Percentiles rank a stretch among this genome's conserved stretches.
Conservation (phyloP, 2,329 filamentous ascomycete species). For the Diaporthe amygdali region DNA sequence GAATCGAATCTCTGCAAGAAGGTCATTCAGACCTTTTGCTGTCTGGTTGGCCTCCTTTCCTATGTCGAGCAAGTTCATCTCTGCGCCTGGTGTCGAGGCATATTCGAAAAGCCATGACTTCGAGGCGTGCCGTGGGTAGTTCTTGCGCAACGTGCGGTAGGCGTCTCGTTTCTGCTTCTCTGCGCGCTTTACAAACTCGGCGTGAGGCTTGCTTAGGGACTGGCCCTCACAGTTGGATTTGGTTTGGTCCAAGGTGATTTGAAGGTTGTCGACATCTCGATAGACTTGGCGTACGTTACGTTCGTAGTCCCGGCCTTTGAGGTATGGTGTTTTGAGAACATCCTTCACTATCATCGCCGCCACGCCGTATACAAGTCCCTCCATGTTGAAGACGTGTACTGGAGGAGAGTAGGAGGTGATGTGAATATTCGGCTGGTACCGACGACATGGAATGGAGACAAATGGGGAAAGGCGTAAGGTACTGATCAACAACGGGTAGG, state of each 20-base stretch:
- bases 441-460: neutral
- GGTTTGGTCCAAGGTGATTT: slow-evolving; percentile 16
- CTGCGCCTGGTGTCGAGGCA: slow-evolving; percentile 2
- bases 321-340: slow-evolving; percentile 7
- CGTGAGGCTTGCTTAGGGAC: neutral
- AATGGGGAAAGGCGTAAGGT: neutral
- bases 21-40: slow-evolving; percentile 8
- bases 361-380: slow-evolving; percentile 9
- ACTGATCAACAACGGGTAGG: neutral
- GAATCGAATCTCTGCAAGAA: slow-evolving; percentile 20
- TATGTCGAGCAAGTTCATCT: slow-evolving; percentile 18
- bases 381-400: neutral
- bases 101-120: neutral
- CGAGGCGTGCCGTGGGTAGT: neutral
- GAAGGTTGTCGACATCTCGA: slow-evolving; percentile 17
- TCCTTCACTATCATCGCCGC: slow-evolving; percentile 21
- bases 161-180: neutral
- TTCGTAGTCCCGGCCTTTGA: slow-evolving; percentile 18
- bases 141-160: neutral
- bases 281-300: slow-evolving; percentile 19
- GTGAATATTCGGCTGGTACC: neutral
- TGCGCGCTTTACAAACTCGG: neutral
- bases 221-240: slow-evolving; percentile 10
- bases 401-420: neutral
- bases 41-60: slow-evolving; percentile 21